Base-by-base conservation (phyloP, 768 basidiomycete genomes). In the Neoboletus brunneissimus region DNA sequence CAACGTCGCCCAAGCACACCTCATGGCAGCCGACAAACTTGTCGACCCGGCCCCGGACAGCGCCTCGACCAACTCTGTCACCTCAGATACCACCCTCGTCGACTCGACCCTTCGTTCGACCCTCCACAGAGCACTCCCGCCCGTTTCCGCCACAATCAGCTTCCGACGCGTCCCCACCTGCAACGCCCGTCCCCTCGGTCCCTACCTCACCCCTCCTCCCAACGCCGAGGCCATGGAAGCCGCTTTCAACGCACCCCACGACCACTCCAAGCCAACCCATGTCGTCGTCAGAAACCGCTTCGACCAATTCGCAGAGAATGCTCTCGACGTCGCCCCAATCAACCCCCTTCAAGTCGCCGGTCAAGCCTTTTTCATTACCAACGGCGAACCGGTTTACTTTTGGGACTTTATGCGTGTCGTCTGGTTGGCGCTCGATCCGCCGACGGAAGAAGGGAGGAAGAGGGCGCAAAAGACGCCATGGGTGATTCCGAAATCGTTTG, bases 341-440 rank as follows among this genome's bases (percentile, higher is more conserved):
- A 80, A 81, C 49, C 84, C 86, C 9, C 78, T 94, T 10, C 81
- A 87, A 61, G 91, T 98, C 51, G 94, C 93, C 5, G 96, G 96
- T 0, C 91, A 98, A 70, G 91, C 75, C 4, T 99, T 94, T 77
- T 96, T 94, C 80, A 91, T 99, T 73, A 95, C 94, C 54, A 98
- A 98, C 67, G 94, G 94, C 59, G 95, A 98, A 68, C 96, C 95
- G 3, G 80, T 87, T 54, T 91, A 92, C 73, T 98, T 98, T 77
- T 99, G 96, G 96, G 94, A 97, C 74, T 87, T 96, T 66, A 79
- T 86, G 31, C 82, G 92, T 7, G 73, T 81, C 3, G 73, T 97
- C n/a, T 98, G 92, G 93, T 74, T 79, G 29, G 77, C 80, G 22
- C 79, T 90, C 53, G 84, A 85, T 67, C 75, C 77, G 47, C 72